Percentiles rank a stretch among this genome's conserved stretches.
Conservation (phyloP, 2,329 filamentous ascomycete species). For the Madurella fahalii region DNA sequence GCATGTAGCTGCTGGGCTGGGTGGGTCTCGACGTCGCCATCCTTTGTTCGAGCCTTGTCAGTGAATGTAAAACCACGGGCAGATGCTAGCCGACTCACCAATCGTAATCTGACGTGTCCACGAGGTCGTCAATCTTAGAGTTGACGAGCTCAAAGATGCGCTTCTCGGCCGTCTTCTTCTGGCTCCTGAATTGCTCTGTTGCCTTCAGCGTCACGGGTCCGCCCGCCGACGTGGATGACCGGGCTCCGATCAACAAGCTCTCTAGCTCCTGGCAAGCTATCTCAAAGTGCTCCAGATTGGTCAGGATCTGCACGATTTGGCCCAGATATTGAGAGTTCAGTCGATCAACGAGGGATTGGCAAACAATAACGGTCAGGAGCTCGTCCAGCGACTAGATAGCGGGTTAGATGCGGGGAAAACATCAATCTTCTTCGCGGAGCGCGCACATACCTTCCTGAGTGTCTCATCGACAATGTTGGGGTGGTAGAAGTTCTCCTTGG, state of each 20-base stretch:
- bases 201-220: conserved; percentile 76
- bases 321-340: conserved; percentile 90
- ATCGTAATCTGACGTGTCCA: conserved; percentile 96
- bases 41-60: conserved; percentile 33
- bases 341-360: conserved; percentile 80
- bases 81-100: conserved; percentile 51
- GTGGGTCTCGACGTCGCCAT: conserved; percentile 53
- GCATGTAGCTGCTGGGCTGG: conserved; percentile 90
- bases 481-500: conserved; percentile 91
- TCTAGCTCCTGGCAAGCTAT: conserved; percentile 88
- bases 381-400: conserved; percentile 74
- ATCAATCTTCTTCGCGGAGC: not conserved
- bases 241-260: conserved; percentile 75
- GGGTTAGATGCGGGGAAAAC: conserved; percentile 4
- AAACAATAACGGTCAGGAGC: conserved; percentile 88
- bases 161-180: conserved; percentile 95
- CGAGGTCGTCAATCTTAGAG: conserved; percentile 95
- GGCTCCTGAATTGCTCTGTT: conserved; percentile 78
- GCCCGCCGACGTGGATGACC: conserved; percentile 75
- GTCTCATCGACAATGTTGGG: conserved; percentile 88
- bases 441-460: conserved; percentile 60
- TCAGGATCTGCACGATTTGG: conserved; percentile 97
- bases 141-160: conserved; percentile 98
- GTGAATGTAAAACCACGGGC: not conserved
- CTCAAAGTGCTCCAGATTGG: conserved; percentile 96